A percentile compares a stretch with the other conserved stretches of the same genome.
Evolutionary conservation across 805 yeast species (phyloP).

Genomic region (Hanseniaspora osmophila): DNA sequence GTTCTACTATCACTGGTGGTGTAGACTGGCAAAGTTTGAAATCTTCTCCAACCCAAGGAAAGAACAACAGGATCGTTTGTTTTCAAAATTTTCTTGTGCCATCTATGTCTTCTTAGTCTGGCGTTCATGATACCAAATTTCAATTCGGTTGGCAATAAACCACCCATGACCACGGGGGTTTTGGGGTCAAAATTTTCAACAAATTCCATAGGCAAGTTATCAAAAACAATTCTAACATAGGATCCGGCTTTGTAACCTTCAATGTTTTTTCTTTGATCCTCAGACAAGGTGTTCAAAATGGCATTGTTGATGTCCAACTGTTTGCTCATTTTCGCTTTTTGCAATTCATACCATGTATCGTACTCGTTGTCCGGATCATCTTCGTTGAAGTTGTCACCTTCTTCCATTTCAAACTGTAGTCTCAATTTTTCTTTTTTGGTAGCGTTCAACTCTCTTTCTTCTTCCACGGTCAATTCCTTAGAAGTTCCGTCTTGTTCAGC

Average conservation of each 20-base stretch:
- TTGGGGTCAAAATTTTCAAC: conserved; percentile 73
- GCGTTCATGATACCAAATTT: conserved; percentile 87
- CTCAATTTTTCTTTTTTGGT: conserved; percentile 79
- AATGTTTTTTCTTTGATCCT: conserved; percentile 58
- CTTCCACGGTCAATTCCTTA: conserved; percentile 40
- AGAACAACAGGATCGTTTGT: conserved; percentile 89
- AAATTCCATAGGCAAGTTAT: conserved; percentile 77
- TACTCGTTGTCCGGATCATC: conserved; percentile 75
- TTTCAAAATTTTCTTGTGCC: conserved; percentile 94
- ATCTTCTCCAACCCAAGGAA: conserved; percentile 96
- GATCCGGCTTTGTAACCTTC: conserved; percentile 93
- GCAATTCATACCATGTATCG: conserved; percentile 95
- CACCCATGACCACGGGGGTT: conserved; percentile 82
- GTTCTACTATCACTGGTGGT: conserved; percentile 96
- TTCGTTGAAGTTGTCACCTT: conserved; percentile 55
- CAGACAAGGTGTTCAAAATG: conserved; percentile 60
- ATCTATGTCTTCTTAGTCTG: conserved; percentile 91
- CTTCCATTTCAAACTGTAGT: conserved; percentile 66
- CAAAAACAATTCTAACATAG: conserved; percentile 79
- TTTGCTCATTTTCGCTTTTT: conserved; percentile 92
- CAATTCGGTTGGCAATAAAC: conserved; percentile 77
- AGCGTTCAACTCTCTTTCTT: conserved; percentile 70
- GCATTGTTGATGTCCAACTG: conserved; percentile 87
- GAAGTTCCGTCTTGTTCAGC: conserved; percentile 22
- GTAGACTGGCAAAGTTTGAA: conserved; percentile 89